Percentiles rank a stretch among this genome's conserved stretches.
Conservation (phyloP, 768 basidiomycete species). For the Boletus speciosus region DNA sequence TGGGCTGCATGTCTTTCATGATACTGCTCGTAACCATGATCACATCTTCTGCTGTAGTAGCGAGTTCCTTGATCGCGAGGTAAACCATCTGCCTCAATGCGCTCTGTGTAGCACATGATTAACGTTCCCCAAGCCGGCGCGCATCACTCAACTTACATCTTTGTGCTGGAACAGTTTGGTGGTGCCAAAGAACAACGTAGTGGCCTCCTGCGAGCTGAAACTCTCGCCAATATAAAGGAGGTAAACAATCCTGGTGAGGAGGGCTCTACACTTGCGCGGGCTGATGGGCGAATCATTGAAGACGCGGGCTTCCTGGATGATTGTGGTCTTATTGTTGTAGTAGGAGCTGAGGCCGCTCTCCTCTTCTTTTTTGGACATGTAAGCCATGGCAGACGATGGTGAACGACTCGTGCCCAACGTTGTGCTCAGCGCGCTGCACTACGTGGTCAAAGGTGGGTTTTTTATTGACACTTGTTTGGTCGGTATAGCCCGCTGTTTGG, state of each 20-base stretch:
- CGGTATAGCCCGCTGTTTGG: neutral
- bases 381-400: conserved; percentile 59
- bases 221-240: conserved; percentile 95
- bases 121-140: neutral
- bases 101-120: conserved; percentile 48
- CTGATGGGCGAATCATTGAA: conserved; percentile 99
- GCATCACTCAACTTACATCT: conserved; percentile 64
- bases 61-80: conserved; percentile 96
- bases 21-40: conserved; percentile 99
- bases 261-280: conserved; percentile 92
- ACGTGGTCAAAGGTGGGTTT: conserved; percentile 19
- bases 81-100: conserved; percentile 98
- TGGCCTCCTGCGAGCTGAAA: conserved; percentile 93
- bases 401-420: conserved; percentile 12
- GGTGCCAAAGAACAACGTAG: conserved; percentile 96
- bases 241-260: conserved; percentile 95
- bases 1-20: conserved; percentile 99
- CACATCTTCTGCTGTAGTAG: conserved; percentile 94
- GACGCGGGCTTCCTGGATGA: conserved; percentile 96
- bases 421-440: conserved; percentile 5
- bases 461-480: conserved; percentile 27
- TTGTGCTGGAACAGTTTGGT: conserved; percentile 99
- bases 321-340: conserved; percentile 96
- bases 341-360: conserved; percentile 89
- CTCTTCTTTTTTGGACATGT: conserved; percentile 94